Base-by-base conservation (phyloP, 2,329 filamentous ascomycete species). In the Cadophora malorum region DNA sequence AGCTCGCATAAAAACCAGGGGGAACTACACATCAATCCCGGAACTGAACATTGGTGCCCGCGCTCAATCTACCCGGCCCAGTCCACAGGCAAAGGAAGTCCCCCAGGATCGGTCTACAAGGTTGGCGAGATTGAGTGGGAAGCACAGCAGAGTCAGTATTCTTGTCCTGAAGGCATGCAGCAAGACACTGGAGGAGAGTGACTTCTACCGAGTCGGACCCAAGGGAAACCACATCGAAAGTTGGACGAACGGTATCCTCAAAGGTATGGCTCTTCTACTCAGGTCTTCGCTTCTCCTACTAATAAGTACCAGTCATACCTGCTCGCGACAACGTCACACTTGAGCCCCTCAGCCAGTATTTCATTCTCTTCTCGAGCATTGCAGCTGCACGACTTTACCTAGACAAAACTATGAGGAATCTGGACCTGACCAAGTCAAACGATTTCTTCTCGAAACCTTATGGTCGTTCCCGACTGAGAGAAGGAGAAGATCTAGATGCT, bases 161-260 rank as follows among this genome's bases (percentile, higher is more conserved):
- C 81, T 94, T 50, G 81, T 89, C 52, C 79, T 94, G 47, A 81
- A 81, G 23, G 85, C 86, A 49, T 84, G 87, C 7, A 87, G 86
- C 73, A 83, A 83, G 66, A 84, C 85, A 23, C 83, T 94, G 53
- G 81, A 83, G 23, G 86, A 90, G 73, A 86, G 85, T 71, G 92
- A 95, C 79, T 94, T 95, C 79, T 84, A 87, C 70, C 88, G 91
- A 65, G 79, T 94, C 21, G 84, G 88, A 5, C 85, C 85, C 1
- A 86, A 84, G 73, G 87, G 88, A 56, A 79, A 82, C 64, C 88
- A 91, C 72, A 85, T 94, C 41, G 87, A 90, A 69, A 85, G 85
- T 50, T 94, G 91, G 91, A 83, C 85, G 10, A 83, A 83, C 65
- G 87, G 87, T 33, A 88, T 93, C 67, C 79, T 83, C 49, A 86